These are phyloP conservation scores for Trifolium fragiferum DNA, from an alignment of 306 rosid genomes.

Conservation along the genomic window DNA sequence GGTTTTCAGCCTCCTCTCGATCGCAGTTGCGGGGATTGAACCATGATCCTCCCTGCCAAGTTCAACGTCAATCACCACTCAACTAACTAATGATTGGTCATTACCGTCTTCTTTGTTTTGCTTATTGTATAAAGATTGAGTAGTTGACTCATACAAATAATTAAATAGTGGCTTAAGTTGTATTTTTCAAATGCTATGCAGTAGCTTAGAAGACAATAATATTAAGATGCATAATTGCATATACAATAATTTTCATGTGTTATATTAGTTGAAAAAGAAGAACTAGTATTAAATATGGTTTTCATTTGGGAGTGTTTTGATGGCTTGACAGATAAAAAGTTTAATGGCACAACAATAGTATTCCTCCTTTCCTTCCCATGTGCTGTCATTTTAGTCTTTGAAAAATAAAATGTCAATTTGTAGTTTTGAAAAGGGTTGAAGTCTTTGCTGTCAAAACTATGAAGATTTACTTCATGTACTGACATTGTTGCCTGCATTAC, in stretches of 20 bases:
- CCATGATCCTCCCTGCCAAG: no score
- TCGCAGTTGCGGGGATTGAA: no score
- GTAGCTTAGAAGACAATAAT: slow-evolving; percentile 30
- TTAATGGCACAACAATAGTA: slow-evolving; percentile 34
- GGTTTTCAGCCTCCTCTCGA: no score
- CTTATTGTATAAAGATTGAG: slow-evolving; percentile 34
- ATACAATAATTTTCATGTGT: slow-evolving; percentile 13
- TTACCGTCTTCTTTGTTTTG: slow-evolving; percentile 26
- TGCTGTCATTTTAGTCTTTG: slow-evolving; percentile 31
- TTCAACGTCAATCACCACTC: no score
- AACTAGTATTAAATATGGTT: slow-evolving; percentile 23
- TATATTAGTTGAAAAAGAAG: slow-evolving; percentile 25
- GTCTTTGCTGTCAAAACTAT: slow-evolving; percentile 42
- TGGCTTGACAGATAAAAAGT: slow-evolving; percentile 28
- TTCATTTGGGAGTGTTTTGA: slow-evolving; percentile 26
- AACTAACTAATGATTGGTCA: no score
- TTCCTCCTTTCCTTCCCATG: slow-evolving; percentile 41
- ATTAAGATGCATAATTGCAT: slow-evolving; percentile 7
- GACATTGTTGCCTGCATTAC: slow-evolving; percentile 42
- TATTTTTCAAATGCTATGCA: slow-evolving; percentile 4
- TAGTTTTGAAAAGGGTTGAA: neutral
- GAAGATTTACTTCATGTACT: slow-evolving; percentile 44
- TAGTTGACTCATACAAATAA: slow-evolving; percentile 39
- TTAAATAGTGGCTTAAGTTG: slow-evolving; percentile 27
- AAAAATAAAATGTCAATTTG: neutral